Evolutionary conservation across 805 yeast genomes (phyloP), one percentile per base, ranked within the genome.

Genomic region (Huiozyma naganishii): DNA sequence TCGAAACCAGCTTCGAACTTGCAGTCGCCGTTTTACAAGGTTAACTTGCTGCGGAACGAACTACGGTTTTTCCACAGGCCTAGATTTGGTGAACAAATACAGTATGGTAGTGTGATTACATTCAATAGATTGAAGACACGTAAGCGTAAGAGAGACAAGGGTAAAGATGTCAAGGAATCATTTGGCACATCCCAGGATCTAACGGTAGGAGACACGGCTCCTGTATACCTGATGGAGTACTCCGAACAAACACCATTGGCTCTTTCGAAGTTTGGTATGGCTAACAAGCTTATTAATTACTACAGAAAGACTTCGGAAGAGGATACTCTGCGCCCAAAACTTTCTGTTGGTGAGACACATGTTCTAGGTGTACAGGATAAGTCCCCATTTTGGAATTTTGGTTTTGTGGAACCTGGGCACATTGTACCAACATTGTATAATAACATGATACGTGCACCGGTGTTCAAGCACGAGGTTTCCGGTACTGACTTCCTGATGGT

Each of bases 311-410:
- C 76, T 47, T 71, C 71, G 46, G 87, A 81, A 11, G 88, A 84
- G 41, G 98, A 92, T 60, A 74, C 77, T 4, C 71, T 83, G 5
- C 76, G 97, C 47, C 97, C 97, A 0, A 90, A 89, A 55, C 69
- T 88, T 28, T 76, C 86, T 1, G 72, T 88, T 36, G 98, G 98
- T 38, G 98, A 92, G 60, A 92, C 97, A 0, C 92, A 85, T 64
- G 95, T 92, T 3, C 69, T 92, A 33, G 97, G 96, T n/a, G 85
- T 86, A 1, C 95, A 89, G 59, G 98, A 92, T 64, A 74, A 94
- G 54, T 85, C 95, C 6, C 97, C 98, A 9, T 92, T 92, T 60
- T 92, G 98, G 97, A 92, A 89, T 61, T 92, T 88, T 67, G 98
- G 98, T 1, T 85, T 83, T 66, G 97, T 92, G 6, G 95, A 87